These are phyloP conservation scores for Purshia tridentata DNA, from an alignment of 306 rosid species.

Conservation along the genomic window DNA sequence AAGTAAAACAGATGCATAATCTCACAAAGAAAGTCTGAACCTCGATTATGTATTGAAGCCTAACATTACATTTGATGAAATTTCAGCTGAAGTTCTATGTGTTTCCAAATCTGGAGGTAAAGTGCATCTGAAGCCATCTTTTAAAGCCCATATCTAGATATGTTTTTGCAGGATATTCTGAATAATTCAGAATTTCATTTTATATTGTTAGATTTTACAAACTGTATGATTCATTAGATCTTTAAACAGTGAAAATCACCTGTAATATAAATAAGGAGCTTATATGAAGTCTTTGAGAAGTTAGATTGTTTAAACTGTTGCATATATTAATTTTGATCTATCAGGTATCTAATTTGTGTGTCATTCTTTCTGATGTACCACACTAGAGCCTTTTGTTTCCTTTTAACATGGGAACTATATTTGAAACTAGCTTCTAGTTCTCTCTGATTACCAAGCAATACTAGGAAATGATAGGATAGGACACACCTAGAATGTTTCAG, in stretches of 20 bases:
- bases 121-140: constrained; percentile 1
- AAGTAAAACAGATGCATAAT: neutral
- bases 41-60: neutral
- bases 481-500: neutral
- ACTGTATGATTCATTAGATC: too few relatives aligned
- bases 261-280: too few relatives aligned
- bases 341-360: too few relatives aligned
- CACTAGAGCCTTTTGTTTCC: neutral
- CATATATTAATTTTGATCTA: too few relatives aligned
- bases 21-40: neutral
- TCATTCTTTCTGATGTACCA: too few relatives aligned
- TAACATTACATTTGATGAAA: neutral
- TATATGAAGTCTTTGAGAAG: too few relatives aligned
- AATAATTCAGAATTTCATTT: too few relatives aligned
- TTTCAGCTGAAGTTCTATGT: constrained; percentile 14
- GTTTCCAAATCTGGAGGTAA: neutral
- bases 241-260: too few relatives aligned
- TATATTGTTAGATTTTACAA: too few relatives aligned
- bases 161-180: too few relatives aligned
- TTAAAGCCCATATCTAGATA: neutral
- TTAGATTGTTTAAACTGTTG: too few relatives aligned
- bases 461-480: neutral
- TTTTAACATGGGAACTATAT: neutral
- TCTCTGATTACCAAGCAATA: neutral
- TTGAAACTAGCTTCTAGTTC: neutral